These are phyloP conservation scores for Saccharomyces eubayanus DNA, from an alignment of 805 yeast genomes.

Conservation along the genomic window DNA sequence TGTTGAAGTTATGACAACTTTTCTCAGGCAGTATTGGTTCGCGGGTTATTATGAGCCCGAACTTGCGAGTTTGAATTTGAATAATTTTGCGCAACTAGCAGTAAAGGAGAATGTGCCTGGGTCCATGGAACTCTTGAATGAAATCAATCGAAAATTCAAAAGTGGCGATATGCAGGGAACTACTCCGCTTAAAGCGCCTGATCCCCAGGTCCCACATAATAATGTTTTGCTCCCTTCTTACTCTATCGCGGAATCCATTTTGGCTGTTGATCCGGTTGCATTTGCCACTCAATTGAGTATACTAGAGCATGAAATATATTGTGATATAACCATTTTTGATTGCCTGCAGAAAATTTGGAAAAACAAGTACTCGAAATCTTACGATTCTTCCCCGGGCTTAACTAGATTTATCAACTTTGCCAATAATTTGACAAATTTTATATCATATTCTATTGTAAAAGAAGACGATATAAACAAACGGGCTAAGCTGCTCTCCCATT, in stretches of 20 bases:
- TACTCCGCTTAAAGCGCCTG: neutral
- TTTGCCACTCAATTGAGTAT: slow-evolving; percentile 77
- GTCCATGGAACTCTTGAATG: slow-evolving; percentile 29
- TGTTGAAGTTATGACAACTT: slow-evolving; percentile 51
- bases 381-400: slow-evolving; percentile 37
- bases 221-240: slow-evolving; percentile 3
- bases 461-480: slow-evolving; percentile 56
- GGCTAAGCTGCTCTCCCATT: slow-evolving; percentile 57
- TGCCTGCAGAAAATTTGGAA: slow-evolving; percentile 71
- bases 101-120: slow-evolving; percentile 35
- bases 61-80: slow-evolving; percentile 26
- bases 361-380: slow-evolving; percentile 36
- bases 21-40: slow-evolving; percentile 63
- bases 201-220: neutral
- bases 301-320: slow-evolving; percentile 57
- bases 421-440: slow-evolving; percentile 72
- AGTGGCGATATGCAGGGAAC: neutral
- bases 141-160: neutral
- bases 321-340: slow-evolving; percentile 57
- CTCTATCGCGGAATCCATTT: slow-evolving; percentile 22
- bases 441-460: slow-evolving; percentile 61
- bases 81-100: slow-evolving; percentile 32
- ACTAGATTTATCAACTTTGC: slow-evolving; percentile 59
- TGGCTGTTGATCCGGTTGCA: slow-evolving; percentile 62
- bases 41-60: slow-evolving; percentile 45